These are phyloP conservation scores for Capronia americana DNA, from an alignment of 2,329 filamentous ascomycete genomes.

Conservation along the genomic window DNA sequence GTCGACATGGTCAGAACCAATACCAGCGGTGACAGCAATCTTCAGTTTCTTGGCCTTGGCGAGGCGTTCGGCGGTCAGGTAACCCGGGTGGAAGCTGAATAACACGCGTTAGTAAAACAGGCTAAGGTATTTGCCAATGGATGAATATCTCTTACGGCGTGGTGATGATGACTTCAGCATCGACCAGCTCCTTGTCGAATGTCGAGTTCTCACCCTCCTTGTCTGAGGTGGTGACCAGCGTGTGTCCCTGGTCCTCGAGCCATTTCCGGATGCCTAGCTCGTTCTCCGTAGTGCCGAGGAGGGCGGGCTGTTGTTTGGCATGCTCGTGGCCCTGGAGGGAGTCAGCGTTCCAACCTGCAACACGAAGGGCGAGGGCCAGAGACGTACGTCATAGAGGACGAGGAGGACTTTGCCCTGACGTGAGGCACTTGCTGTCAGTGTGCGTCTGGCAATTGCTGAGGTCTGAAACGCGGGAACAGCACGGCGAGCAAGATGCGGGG, in stretches of 20 bases:
- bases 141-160: conserved; percentile 71
- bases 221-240: conserved; percentile 93
- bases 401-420: conserved; percentile 94
- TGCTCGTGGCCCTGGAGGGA: conserved; percentile 72
- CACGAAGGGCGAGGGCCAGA: not conserved
- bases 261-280: conserved; percentile 97
- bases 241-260: conserved; percentile 97
- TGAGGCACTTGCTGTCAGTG: conserved; percentile 68
- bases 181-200: conserved; percentile 94
- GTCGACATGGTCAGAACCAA: conserved; percentile 98
- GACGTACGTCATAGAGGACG: conserved; percentile 85
- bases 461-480: conserved; percentile 43
- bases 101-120: conserved; percentile 19
- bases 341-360: conserved; percentile 12
- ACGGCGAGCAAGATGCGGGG: conserved; percentile 54
- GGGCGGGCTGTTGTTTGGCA: conserved; percentile 83
- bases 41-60: conserved; percentile 99
- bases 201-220: conserved; percentile 93
- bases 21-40: conserved; percentile 94
- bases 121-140: not conserved
- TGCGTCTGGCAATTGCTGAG: conserved; percentile 49
- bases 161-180: conserved; percentile 98
- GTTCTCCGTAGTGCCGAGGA: conserved; percentile 96
- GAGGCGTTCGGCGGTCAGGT: conserved; percentile 94
- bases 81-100: conserved; percentile 93